Evolutionary conservation across 495 filamentous ascomycete species (phyloP).

Genomic region (Lindgomyces ingoldianus): DNA sequence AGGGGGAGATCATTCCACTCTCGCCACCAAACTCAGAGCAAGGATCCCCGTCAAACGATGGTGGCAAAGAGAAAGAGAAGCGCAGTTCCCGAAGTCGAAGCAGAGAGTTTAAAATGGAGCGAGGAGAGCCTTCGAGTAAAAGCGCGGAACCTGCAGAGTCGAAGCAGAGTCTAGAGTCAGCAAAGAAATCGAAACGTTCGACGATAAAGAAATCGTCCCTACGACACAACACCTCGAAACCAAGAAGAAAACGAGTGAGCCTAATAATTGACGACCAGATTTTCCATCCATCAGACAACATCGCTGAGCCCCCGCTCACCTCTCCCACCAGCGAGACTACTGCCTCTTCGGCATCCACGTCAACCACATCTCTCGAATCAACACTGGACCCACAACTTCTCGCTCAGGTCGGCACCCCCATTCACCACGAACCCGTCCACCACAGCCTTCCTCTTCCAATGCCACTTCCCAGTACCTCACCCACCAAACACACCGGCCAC

Average conservation of each 20-base stretch:
- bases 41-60: constrained; percentile 16
- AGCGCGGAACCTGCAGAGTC: neutral
- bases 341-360: neutral
- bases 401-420: neutral
- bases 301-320: neutral
- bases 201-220: constrained; percentile 32
- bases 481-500: constrained; percentile 19
- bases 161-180: neutral
- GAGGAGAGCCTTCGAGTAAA: neutral
- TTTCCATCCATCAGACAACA: constrained; percentile 29
- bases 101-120: constrained; percentile 9
- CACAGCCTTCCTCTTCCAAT: constrained; percentile 20
- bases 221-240: constrained; percentile 9
- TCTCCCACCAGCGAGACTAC: constrained; percentile 18
- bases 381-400: constrained; percentile 12
- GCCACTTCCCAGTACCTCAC: constrained; percentile 9
- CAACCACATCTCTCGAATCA: neutral
- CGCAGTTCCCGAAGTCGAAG: constrained; percentile 11
- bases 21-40: constrained; percentile 5
- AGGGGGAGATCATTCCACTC: neutral
- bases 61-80: constrained; percentile 15
- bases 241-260: constrained; percentile 31
- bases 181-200: constrained; percentile 23
- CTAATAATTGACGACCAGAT: constrained; percentile 38
- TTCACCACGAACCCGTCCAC: constrained; percentile 20